phyloP scores from a whole-genome alignment of 2,329 filamentous ascomycete genomes.

The Reticulascus tulasneorum region DNA sequence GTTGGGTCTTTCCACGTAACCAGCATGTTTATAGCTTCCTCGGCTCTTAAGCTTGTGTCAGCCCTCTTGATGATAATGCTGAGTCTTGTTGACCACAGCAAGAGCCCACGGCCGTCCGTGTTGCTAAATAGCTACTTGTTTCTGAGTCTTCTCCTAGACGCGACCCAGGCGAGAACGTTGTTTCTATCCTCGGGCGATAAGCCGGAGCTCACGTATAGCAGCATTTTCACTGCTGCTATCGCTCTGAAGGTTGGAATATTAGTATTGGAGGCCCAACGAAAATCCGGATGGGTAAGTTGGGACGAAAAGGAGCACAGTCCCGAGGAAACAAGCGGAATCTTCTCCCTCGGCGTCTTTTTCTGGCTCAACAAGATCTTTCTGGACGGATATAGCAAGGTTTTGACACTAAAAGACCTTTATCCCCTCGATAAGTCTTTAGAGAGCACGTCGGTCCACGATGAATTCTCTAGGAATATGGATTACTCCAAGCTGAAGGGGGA shows the following conservation, averaged over 20 bases:
- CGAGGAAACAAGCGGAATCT: slow-evolving; percentile 28
- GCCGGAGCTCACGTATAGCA: neutral
- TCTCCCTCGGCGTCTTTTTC: slow-evolving; percentile 24
- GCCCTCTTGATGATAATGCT: slow-evolving; percentile 22
- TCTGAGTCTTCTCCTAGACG: slow-evolving; percentile 1
- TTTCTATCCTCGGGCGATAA: slow-evolving; percentile 4
- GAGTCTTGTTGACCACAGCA: slow-evolving; percentile 25
- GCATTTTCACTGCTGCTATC: slow-evolving; percentile 14
- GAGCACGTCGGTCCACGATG: too few relatives aligned
- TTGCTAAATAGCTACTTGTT: slow-evolving; percentile 4
- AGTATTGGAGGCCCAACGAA: slow-evolving; percentile 17
- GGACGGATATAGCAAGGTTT: slow-evolving; percentile 23
- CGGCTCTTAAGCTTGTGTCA: slow-evolving; percentile 23
- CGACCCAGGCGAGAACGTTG: slow-evolving; percentile 1
- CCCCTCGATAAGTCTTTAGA: too few relatives aligned
- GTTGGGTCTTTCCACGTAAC: too few relatives aligned
- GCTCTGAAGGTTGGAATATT: slow-evolving; percentile 16
- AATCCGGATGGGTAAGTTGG: slow-evolving; percentile 3
- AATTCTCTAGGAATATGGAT: too few relatives aligned
- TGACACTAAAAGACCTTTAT: slow-evolving; percentile 24
- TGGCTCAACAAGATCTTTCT: slow-evolving; percentile 32
- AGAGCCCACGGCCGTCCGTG: slow-evolving; percentile 20
- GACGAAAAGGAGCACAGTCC: slow-evolving; percentile 30
- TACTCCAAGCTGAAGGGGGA: too few relatives aligned
- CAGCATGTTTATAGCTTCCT: slow-evolving; percentile 13